These are phyloP conservation scores for Orbilia ellipsospora DNA, from an alignment of 2,329 filamentous ascomycete genomes.

Conservation along the genomic window DNA sequence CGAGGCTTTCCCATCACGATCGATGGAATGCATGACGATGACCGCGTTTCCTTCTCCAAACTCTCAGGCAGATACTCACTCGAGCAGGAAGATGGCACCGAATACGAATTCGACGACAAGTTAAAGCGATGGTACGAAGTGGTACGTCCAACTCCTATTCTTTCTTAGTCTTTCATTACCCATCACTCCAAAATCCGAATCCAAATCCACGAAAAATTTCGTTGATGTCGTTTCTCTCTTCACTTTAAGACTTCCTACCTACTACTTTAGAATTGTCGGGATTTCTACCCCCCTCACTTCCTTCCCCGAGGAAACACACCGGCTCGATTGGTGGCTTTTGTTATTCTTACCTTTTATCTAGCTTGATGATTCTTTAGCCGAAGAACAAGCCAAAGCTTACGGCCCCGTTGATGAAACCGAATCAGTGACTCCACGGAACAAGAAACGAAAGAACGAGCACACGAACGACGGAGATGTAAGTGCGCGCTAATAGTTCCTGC, in stretches of 20 bases:
- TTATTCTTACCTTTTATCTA: conserved; percentile 60
- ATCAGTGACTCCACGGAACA: conserved; percentile 65
- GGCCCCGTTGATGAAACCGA: conserved; percentile 69
- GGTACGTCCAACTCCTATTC: conserved; percentile 62
- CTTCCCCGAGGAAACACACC: conserved; percentile 9
- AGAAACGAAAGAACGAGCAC: conserved; percentile 66
- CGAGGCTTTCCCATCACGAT: conserved; percentile 69
- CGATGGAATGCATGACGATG: conserved; percentile 78
- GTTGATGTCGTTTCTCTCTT: conserved; percentile 40
- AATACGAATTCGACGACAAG: conserved; percentile 82
- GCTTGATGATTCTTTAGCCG: conserved; percentile 71
- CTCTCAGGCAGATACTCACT: conserved; percentile 83
- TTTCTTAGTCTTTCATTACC: neutral
- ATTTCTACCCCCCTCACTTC: conserved; percentile 35
- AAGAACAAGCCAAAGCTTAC: conserved; percentile 73
- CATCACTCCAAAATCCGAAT: neutral
- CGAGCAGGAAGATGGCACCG: conserved; percentile 83
- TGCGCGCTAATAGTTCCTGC: neutral
- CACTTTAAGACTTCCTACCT: conserved; percentile 30
- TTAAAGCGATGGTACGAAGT: conserved; percentile 79
- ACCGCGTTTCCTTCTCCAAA: conserved; percentile 87
- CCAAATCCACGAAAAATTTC: conserved; percentile 48
- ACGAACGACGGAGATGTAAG: conserved; percentile 65
- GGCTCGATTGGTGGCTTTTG: conserved; percentile 15
- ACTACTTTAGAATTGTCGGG: conserved; percentile 17